Evolutionary conservation across 192 early-diverging fungal genomes (phyloP).

Genomic region (Coemansia sp.): DNA sequence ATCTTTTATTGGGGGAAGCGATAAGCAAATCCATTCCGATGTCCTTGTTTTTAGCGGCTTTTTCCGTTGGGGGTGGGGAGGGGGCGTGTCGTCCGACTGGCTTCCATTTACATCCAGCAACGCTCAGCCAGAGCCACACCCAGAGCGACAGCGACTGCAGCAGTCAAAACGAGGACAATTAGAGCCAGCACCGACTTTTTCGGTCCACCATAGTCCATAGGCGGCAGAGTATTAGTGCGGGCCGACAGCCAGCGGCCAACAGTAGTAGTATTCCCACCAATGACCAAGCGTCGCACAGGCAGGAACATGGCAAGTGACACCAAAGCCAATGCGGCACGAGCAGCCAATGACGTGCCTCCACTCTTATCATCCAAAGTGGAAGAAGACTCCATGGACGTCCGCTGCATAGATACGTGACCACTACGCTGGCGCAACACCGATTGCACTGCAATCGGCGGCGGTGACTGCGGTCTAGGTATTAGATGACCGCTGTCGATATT

Average conservation of each 20-base stretch:
- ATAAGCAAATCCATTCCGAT: background rate
- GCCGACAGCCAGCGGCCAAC: slow-evolving; percentile 10
- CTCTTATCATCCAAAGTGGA: background rate
- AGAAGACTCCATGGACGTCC: slow-evolving; percentile 6
- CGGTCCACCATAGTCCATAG: background rate
- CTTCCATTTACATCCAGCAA: background rate
- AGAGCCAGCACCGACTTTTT: slow-evolving; percentile 10
- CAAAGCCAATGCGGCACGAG: background rate
- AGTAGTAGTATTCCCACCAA: slow-evolving; percentile 11
- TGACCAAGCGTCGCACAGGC: slow-evolving; percentile 41
- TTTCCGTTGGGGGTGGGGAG: slow-evolving; percentile 1
- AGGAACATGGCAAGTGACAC: slow-evolving; percentile 35
- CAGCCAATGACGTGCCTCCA: background rate
- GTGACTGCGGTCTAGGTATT: background rate
- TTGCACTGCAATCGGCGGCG: background rate
- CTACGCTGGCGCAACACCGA: slow-evolving; percentile 4
- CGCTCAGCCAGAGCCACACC: slow-evolving; percentile 3
- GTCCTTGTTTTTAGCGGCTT: background rate
- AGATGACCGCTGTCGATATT: background rate
- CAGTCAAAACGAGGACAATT: background rate
- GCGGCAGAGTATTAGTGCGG: background rate
- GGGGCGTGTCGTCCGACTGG: background rate
- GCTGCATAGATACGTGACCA: background rate
- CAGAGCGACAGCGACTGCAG: background rate
- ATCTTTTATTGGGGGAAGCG: background rate